Conservation (phyloP, 306 rosid species). For the Parietaria judaica region DNA sequence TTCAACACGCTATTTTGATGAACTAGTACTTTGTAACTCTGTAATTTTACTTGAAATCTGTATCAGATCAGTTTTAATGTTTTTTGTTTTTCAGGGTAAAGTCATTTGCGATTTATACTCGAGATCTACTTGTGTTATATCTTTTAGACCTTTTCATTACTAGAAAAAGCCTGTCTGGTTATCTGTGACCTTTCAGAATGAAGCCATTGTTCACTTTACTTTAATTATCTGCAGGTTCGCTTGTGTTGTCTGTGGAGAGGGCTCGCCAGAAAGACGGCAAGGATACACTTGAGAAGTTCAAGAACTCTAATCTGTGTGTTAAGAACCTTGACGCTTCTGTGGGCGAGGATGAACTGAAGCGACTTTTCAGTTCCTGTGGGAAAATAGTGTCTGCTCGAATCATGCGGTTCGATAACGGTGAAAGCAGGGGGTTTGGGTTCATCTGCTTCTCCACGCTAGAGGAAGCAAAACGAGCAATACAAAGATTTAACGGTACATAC, state of each 20-base stretch:
- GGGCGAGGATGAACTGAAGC: neutral
- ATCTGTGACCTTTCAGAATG: no score
- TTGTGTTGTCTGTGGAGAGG: slow-evolving; percentile 11
- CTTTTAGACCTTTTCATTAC: neutral
- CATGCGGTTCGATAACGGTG: neutral
- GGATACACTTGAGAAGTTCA: neutral
- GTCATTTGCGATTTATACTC: neutral
- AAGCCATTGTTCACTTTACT: neutral
- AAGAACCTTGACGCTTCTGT: neutral
- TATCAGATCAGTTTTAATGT: no score
- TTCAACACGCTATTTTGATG: no score
- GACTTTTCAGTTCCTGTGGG: slow-evolving; percentile 7
- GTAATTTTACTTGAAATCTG: no score
- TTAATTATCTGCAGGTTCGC: slow-evolving; percentile 17
- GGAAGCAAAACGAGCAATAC: slow-evolving; percentile 1
- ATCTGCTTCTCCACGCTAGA: slow-evolving; percentile 2
- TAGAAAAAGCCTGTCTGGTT: neutral
- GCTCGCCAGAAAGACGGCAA: slow-evolving; percentile 19
- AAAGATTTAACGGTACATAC: neutral
- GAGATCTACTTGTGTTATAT: neutral
- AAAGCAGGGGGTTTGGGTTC: slow-evolving; percentile 3
- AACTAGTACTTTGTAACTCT: no score
- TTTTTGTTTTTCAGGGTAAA: no score
- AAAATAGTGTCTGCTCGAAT: neutral
- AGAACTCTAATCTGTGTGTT: neutral